Evolutionary conservation across 192 early-diverging fungal species (phyloP), one percentile per base, ranked within the genome.

Genomic region (Coemansia furcata): DNA sequence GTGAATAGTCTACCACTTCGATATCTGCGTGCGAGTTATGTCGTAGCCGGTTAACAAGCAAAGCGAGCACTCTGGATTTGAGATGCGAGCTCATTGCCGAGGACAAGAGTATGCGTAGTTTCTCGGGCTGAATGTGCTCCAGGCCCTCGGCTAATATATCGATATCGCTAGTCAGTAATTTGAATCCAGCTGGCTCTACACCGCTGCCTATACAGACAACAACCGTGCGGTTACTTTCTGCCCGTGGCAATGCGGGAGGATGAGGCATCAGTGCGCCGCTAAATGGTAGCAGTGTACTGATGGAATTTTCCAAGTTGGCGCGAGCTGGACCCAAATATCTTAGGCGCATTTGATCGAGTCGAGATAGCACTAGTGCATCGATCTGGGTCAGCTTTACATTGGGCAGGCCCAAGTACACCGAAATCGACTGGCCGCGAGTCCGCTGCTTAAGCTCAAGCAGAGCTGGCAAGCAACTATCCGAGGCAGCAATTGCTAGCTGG

Each of bases 201-300:
- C 80, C 80, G 5, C 38, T 62, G 10, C 80, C 80, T n/a, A 82
- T 66, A 30, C 80, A 82, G 29, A 82, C 72, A 15, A 54, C 80
- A 6, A 82, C 58, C 2, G 52, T 46, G 65, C 59, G 62, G 23
- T 43, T 15, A 15, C 21, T 10, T 5, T 14, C 32, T 30, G 36
- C 14, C 40, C 55, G 43, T n/a, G 19, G 12, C 19, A 32, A 36
- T 6, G 11, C 36, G 17, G 19, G 54, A 21, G 36, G 40, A 19
- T 29, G 29, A 1, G 35, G 9, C 3, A 47, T 30, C 12, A 37
- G 65, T 9, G 50, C 61, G 5, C 80, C 80, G 63, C 75, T 77
- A 11, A 82, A 54, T 19, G 75, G 80, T 29, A 82, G 54, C 38
- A 82, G 36, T 2, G 80, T 77, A 62, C 58, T 64, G 6, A 60